phyloP scores from a whole-genome alignment of 305 asterid genomes.

The Fraxinus latifolia region DNA sequence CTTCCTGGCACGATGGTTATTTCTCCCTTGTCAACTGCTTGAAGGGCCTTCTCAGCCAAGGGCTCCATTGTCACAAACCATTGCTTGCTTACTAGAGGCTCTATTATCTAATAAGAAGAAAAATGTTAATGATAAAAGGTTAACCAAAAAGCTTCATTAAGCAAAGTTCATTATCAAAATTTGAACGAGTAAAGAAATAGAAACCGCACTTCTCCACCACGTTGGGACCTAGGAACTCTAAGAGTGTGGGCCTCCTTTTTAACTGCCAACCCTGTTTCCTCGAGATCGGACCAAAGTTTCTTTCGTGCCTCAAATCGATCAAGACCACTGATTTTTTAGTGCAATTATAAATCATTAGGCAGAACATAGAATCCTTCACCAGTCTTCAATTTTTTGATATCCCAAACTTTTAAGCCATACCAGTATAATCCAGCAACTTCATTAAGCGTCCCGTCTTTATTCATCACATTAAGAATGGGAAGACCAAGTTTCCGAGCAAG shows the following conservation, averaged over 20 bases:
- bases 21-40: slow-evolving; percentile 82
- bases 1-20: slow-evolving; percentile 86
- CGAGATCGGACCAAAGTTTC: slow-evolving; percentile 94
- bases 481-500: slow-evolving; percentile 98
- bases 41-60: slow-evolving; percentile 90
- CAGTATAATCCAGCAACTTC: slow-evolving; percentile 88
- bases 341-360: slow-evolving; percentile 26
- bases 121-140: slow-evolving; percentile 22
- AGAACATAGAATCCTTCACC: slow-evolving; percentile 18
- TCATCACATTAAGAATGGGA: slow-evolving; percentile 96
- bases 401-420: slow-evolving; percentile 39
- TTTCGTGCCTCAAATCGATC: slow-evolving; percentile 98
- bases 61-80: slow-evolving; percentile 99
- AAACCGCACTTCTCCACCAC: slow-evolving; percentile 91
- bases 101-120: slow-evolving; percentile 62
- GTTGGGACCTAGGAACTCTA: slow-evolving; percentile 96
- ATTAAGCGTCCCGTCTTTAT: slow-evolving; percentile 92
- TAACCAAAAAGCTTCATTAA: slow-evolving; percentile 2
- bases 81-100: slow-evolving; percentile 96
- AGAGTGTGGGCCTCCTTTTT: slow-evolving; percentile 79
- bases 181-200: slow-evolving; percentile 18
- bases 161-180: slow-evolving; percentile 18
- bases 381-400: slow-evolving; percentile 14
- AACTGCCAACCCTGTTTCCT: slow-evolving; percentile 87
- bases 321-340: slow-evolving; percentile 64